Evolutionary conservation across 257 asterid species (phyloP), one percentile per base, ranked within the genome.

Genomic region (Solanum piurae): DNA sequence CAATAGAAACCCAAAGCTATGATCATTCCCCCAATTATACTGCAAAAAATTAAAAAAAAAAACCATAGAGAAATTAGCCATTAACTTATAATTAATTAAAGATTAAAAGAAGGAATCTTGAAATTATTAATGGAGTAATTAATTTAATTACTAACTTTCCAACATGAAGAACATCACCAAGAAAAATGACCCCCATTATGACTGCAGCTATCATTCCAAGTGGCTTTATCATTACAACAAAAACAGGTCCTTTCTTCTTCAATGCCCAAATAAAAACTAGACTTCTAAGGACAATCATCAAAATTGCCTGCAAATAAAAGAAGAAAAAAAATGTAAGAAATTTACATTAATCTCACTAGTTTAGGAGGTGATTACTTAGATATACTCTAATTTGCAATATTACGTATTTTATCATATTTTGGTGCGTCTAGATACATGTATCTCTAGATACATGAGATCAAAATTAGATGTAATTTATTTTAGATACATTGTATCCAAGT

Each of bases 161-260:
- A 40, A 92, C 91, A 79, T 89, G 90, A 72, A 94, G 93, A 23
- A 87, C 77, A 72, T 94, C 94, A 7, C 94, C 93, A 12, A 94
- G 94, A 89, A 94, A 83, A 60, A 91, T 77, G 27, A 94, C 92
- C 9, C 95, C 95, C 86, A 89, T 77, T n/a, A 89, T 86, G 4
- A 91, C 93, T 12, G 97, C 94, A 88, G 91, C 87, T 12, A 91
- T 92, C 72, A 94, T 92, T 4, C 94, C 87, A 84, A 93, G 29
- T 4, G 97, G 94, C 91, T 82, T 82, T 72, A 94, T 90, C 83
- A 92, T 66, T 18, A 94, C 92, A 9, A 92, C 96, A 29, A 89
- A 94, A 23, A 92, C 92, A 3, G 95, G 94, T 0, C 96, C 94
- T 83, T 91, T 94, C 27, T 90, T 86, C 82, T 89, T 92, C 46